Conservation (phyloP, 306 rosid genomes). For the Vigna hirtella region DNA sequence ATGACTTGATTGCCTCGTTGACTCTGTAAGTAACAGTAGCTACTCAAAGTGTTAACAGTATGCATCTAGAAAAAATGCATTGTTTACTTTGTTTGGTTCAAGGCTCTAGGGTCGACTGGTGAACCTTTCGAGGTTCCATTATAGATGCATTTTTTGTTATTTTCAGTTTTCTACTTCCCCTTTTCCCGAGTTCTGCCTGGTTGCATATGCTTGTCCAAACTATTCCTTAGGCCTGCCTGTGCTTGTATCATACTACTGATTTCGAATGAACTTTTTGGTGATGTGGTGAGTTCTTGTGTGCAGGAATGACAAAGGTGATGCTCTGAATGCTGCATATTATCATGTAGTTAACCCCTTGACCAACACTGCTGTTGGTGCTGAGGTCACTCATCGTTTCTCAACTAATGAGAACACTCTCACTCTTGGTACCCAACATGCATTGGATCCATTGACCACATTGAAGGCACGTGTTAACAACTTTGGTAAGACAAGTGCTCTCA, state of each 20-base stretch:
- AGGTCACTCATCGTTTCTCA: conserved; percentile 70
- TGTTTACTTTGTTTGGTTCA: neutral
- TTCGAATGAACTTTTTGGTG: neutral
- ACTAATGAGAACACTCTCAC: conserved; percentile 77
- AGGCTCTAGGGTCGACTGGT: neutral
- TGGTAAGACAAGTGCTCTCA: conserved; percentile 85
- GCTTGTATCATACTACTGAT: neutral
- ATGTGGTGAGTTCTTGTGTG: conserved; percentile 33
- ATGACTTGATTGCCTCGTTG: conserved; percentile 78
- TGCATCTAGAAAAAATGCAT: conserved; percentile 4
- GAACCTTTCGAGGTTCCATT: conserved; percentile 8
- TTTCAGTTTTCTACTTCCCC: neutral
- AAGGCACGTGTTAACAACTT: conserved; percentile 83
- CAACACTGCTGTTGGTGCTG: conserved; percentile 58
- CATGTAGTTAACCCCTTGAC: conserved; percentile 50
- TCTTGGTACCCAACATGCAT: conserved; percentile 79
- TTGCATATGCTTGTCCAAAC: neutral
- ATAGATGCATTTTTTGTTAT: neutral
- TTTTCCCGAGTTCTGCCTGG: neutral
- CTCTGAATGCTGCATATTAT: conserved; percentile 55
- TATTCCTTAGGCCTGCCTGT: neutral
- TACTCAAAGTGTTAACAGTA: neutral
- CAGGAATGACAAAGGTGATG: conserved; percentile 88
- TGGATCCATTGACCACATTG: conserved; percentile 82
- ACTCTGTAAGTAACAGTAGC: conserved; percentile 67